Base-by-base conservation (phyloP, 2,329 filamentous ascomycete genomes). In the Hymenotorrendiella dingleyae region DNA sequence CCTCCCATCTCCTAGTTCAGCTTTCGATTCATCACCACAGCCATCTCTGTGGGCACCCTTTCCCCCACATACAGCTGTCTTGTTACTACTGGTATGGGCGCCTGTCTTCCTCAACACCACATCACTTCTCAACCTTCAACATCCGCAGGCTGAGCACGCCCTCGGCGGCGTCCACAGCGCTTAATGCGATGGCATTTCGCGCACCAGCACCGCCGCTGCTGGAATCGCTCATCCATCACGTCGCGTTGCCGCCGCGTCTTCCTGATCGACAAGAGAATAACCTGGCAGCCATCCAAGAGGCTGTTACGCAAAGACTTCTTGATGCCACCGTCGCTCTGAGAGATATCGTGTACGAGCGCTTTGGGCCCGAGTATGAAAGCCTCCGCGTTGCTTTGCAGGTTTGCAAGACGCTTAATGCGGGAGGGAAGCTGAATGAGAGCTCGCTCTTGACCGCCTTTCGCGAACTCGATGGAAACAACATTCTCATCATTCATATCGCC, bases 401-500 rank as follows among this genome's bases (percentile, higher is more conserved):
- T 2, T 44, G 43, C 12, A 48, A 36, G 10, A 12, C 10, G 0
- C 9, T 56, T 3, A 55, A 56, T 28, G 10, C 23, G 10, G 40
- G 39, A 16, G 46, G 45, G 2, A 48, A 34, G 16, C 36, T 60
- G 3, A 45, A 50, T 3, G 55, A 53, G 23, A 32, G 16, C 6
- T 40, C 55, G 20, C 49, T 69, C 1, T 27, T 60, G 1, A 43
- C 41, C 1, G 56, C 52, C 22, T 55, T 70, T 16, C 42, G 46
- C 11, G 46, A 45, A 16, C 39, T 68, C 11, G 30, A 56, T 20
- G n/a, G 23, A n/a, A 48, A 54, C 7, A 42, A 62, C 21, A 50
- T 64, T 17, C 50, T 75, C 4, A 61, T 74, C 4, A 40, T 74
- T 0, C 62, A 72, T 36, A 46, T 74, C n/a, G 52, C 56, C 0